Evolutionary conservation across 441 rosid species (phyloP).

Genomic region (Eutrema salsugineum): DNA sequence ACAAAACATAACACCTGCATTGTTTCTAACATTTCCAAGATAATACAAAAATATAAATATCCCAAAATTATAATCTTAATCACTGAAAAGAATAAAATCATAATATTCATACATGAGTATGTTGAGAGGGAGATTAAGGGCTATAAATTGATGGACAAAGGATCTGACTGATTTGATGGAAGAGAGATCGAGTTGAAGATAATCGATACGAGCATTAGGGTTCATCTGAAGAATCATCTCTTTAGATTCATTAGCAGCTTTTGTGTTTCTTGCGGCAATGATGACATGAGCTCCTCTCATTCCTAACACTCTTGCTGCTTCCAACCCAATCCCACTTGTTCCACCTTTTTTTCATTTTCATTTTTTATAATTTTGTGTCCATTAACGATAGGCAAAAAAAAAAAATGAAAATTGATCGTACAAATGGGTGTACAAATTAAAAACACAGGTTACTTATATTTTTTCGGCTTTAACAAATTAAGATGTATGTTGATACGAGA

Average conservation of each 20-base stretch:
- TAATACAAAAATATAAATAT: neutral
- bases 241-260: slow-evolving; percentile 66
- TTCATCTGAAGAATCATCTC: slow-evolving; percentile 32
- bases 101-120: slow-evolving; percentile 50
- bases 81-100: neutral
- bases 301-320: slow-evolving; percentile 81
- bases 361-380: neutral
- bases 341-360: slow-evolving; percentile 54
- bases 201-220: slow-evolving; percentile 50
- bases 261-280: slow-evolving; percentile 77
- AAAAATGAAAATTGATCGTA: neutral
- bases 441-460: neutral
- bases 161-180: slow-evolving; percentile 53
- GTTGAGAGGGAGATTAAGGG: slow-evolving; percentile 67
- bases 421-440: neutral
- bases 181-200: slow-evolving; percentile 56
- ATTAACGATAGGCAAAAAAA: neutral
- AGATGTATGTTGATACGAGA: no score
- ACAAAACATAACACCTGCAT: slow-evolving; percentile 89
- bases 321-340: slow-evolving; percentile 86
- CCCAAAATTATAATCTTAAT: neutral
- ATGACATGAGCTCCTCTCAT: slow-evolving; percentile 66
- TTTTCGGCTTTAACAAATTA: neutral
- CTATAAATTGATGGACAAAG: slow-evolving; percentile 46
- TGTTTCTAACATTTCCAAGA: slow-evolving; percentile 54